Base-by-base conservation (phyloP, 1,139 yeast genomes). In the Sugiyamaella japonica region DNA sequence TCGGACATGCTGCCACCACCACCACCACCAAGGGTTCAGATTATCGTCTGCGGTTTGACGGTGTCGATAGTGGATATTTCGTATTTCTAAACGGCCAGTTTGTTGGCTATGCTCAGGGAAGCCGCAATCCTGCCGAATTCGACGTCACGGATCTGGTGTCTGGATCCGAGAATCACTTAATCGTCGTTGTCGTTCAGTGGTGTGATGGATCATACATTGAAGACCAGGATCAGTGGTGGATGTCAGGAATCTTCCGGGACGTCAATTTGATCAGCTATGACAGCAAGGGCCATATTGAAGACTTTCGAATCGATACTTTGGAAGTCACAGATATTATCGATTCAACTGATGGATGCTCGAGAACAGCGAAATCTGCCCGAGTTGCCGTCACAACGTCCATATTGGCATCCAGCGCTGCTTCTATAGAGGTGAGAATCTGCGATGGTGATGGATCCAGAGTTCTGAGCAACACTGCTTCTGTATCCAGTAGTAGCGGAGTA, bases 161-260 rank as follows among this genome's bases (percentile, higher is more conserved):
- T n/a, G 52, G 53, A 13, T 37, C 37, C 12, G 50, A 43, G 15
- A 62, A 61, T 46, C 48, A 39, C 13, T 52, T 61, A 13, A 59
- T 59, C 7, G 73, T 72, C 2, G 62, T 70, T 39, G 75, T 72
- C 5, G 68, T 66, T 37, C 73, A 71, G 58, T 72, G 73, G 71
- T 66, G 70, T 6, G 66, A 66, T 37, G 69, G 72, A 1, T 61
- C 67, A 23, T 72, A 68, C 54, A 66, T 72, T 40, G 75, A 72
- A 56, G 75, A 72, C 56, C 74, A 71, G 60, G 75, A 71, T 52
- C 72, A 69, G 56, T 70, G 74, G 73, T 70, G 74, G 72, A 59
- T 71, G 25, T 68, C 72, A 38, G 74, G 74, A 1, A 70, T 63
- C 9, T 63, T 62, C 55, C 50, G 66, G 29, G 66, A 63, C 48